phyloP scores from a whole-genome alignment of 1,284 basidiomycete genomes.

The Cerrena zonata region DNA sequence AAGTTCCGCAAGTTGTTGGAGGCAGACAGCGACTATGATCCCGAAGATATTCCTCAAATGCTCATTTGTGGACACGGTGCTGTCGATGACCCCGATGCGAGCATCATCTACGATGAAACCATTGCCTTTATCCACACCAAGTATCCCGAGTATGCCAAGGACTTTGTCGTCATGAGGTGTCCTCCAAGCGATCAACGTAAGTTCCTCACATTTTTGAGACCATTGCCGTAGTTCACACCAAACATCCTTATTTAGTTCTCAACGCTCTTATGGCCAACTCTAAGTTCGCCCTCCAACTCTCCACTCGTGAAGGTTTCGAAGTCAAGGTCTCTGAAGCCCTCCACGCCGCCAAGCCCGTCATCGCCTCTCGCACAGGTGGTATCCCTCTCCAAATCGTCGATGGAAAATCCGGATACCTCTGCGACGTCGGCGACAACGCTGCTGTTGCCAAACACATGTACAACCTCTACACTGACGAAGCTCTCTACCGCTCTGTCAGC shows the following conservation, averaged over 20 bases:
- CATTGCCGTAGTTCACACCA: not conserved
- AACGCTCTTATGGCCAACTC: slow-evolving; percentile 74
- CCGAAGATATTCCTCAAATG: slow-evolving; percentile 68
- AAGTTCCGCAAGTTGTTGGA: slow-evolving; percentile 65
- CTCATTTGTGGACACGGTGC: slow-evolving; percentile 84
- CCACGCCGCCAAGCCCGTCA: slow-evolving; percentile 76
- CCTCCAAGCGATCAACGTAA: slow-evolving; percentile 75
- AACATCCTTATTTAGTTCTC: slow-evolving; percentile 43
- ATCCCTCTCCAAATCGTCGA: slow-evolving; percentile 83
- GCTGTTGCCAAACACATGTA: slow-evolving; percentile 69
- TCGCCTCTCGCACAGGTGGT: slow-evolving; percentile 77
- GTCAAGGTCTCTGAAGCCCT: slow-evolving; percentile 89
- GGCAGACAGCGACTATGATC: slow-evolving; percentile 32
- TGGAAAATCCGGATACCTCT: slow-evolving; percentile 79
- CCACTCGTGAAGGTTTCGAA: slow-evolving; percentile 84
- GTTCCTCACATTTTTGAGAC: slow-evolving; percentile 23
- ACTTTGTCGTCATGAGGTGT: slow-evolving; percentile 73
- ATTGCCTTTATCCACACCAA: slow-evolving; percentile 51
- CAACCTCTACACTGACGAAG: slow-evolving; percentile 70
- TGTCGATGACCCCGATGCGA: slow-evolving; percentile 80
- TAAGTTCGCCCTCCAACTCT: slow-evolving; percentile 72
- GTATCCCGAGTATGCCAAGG: slow-evolving; percentile 55
- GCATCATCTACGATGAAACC: slow-evolving; percentile 78
- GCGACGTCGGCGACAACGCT: slow-evolving; percentile 64
- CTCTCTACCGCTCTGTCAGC: slow-evolving; percentile 56